These are phyloP conservation scores for Ophiobolus disseminans DNA, from an alignment of 2,329 filamentous ascomycete genomes.

Conservation along the genomic window DNA sequence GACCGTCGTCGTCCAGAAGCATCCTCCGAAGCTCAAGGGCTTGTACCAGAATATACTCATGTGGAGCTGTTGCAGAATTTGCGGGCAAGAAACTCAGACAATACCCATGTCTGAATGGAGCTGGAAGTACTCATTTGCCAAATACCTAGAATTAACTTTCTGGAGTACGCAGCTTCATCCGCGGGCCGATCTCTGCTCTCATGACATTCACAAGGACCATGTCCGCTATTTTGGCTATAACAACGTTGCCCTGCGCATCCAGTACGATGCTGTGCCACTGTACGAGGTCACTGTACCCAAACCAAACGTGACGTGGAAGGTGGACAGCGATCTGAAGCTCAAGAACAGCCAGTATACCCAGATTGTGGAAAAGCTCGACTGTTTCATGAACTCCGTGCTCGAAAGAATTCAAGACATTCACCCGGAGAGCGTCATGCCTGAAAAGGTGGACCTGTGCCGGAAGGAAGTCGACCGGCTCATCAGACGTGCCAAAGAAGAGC, in stretches of 20 bases:
- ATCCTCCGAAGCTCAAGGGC: slow-evolving; percentile 69
- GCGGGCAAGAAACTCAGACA: slow-evolving; percentile 86
- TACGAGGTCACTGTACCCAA: slow-evolving; percentile 94
- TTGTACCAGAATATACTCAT: slow-evolving; percentile 83
- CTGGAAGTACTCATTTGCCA: slow-evolving; percentile 98
- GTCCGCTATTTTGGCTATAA: slow-evolving; percentile 90
- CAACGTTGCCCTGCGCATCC: slow-evolving; percentile 84
- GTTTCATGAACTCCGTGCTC: slow-evolving; percentile 88
- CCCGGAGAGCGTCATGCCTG: slow-evolving; percentile 86
- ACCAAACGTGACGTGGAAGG: slow-evolving; percentile 93
- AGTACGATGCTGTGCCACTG: slow-evolving; percentile 90
- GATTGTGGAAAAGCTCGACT: slow-evolving; percentile 80
- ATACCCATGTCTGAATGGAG: slow-evolving; percentile 92
- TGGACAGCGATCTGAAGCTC: slow-evolving; percentile 88
- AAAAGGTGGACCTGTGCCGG: slow-evolving; percentile 83
- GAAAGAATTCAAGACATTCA: slow-evolving; percentile 85
- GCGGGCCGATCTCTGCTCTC: slow-evolving; percentile 77
- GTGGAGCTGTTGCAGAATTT: slow-evolving; percentile 97
- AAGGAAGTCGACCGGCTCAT: slow-evolving; percentile 79
- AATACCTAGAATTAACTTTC: slow-evolving; percentile 96
- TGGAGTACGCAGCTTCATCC: slow-evolving; percentile 87
- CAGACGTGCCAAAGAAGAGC: slow-evolving; percentile 84
- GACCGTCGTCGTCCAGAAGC: slow-evolving; percentile 85
- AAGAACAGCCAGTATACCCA: slow-evolving; percentile 90
- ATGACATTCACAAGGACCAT: slow-evolving; percentile 92